phyloP scores from a whole-genome alignment of 345 rosid species.

The Jatropha curcas region DNA sequence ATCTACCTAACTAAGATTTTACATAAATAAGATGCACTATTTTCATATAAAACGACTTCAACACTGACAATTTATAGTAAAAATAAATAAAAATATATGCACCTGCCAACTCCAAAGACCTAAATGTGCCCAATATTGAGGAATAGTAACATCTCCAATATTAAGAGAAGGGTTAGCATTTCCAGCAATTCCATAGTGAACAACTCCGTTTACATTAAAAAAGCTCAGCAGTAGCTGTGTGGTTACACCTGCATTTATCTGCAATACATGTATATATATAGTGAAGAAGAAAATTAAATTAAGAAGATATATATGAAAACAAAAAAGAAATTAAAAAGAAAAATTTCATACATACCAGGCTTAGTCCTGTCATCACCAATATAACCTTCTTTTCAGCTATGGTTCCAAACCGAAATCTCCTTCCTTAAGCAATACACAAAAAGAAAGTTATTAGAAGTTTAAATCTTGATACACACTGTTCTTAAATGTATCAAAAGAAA shows the following conservation, averaged over 20 bases:
- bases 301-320: not conserved
- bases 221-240: slow-evolving; percentile 54
- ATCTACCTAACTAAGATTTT: no score
- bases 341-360: slow-evolving; percentile 44
- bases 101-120: slow-evolving; percentile 86
- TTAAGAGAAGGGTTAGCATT: slow-evolving; percentile 24
- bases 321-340: not conserved
- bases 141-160: slow-evolving; percentile 33
- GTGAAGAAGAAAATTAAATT: not conserved
- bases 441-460: no score
- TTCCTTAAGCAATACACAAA: slow-evolving; percentile 32
- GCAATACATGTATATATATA: no score
- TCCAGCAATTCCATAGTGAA: slow-evolving; percentile 76
- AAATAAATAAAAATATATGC: no score
- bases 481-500: no score
- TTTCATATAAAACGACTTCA: no score
- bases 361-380: slow-evolving; percentile 63
- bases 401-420: slow-evolving; percentile 54
- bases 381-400: slow-evolving; percentile 39
- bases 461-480: no score
- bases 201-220: slow-evolving; percentile 56
- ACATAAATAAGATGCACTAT: no score
- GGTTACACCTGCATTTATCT: slow-evolving; percentile 65
- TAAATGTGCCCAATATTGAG: slow-evolving; percentile 52
- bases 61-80: no score